Base-by-base conservation (phyloP, 805 yeast species). In the Jamesozyma lodderae region DNA sequence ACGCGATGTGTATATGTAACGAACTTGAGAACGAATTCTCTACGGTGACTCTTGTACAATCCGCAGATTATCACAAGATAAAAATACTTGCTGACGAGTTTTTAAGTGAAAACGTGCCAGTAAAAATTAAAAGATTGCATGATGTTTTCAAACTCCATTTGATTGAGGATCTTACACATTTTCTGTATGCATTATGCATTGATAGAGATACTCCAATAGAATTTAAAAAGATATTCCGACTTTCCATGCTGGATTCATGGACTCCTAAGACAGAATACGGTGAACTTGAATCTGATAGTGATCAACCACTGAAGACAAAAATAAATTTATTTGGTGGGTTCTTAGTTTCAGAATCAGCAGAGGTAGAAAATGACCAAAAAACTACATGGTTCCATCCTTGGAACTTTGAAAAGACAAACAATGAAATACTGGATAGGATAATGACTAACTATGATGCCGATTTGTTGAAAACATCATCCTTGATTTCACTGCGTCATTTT, bases 251-350 rank as follows among this genome's bases (percentile, higher is more conserved):
- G 9, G 54, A 52, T 21, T 37, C 41, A 2, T 57, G 58, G 54
- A 35, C 41, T 14, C 40, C 56, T 3, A 51, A 51, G 11, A 19
- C n/a, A 6, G 41, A 27, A 6, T 33, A 33, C 16, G 25, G 32
- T 3, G 41, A 38, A 22, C 18, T 17, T 5, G 22, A 18, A 13
- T 15, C 34, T 29, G 24, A 25, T 9, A n/a, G 13, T 6, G 15
- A 28, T 35, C 31, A 23, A 24, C 35, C 26, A 15, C 13, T 31
- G 6, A 34, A 28, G 18, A 35, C 36, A 3, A 53, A 49, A 37
- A 49, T 58, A 5, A 48, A 52, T 31, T 33, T 58, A 18, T 42
- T 57, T 32, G 63, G 63, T 1, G 55, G 54, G 3, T 58, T 55
- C 23, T 31, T 51, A 13, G 53, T 52, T 5, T 52, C 60, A 11